Percentiles rank a stretch among this genome's conserved stretches.
These are phyloP conservation scores for Russula sp. DNA, from an alignment of 768 basidiomycete species.

Conservation along the genomic window DNA sequence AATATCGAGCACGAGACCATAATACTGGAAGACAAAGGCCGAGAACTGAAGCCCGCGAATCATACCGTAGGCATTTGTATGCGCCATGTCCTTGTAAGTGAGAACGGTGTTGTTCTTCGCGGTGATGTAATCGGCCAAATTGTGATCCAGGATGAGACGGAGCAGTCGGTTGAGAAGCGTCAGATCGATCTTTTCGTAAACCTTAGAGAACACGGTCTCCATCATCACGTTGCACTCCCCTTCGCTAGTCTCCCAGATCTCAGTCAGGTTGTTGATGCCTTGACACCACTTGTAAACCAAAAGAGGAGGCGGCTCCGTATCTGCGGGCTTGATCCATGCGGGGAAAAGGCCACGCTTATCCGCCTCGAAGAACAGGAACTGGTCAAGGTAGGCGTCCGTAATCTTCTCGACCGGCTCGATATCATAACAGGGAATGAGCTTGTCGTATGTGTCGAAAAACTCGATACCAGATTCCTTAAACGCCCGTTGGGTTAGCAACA, in stretches of 20 bases:
- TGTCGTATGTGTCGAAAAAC: conserved; percentile 97
- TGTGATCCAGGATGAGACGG: conserved; percentile 96
- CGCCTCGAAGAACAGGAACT: conserved; percentile 98
- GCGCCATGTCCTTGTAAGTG: conserved; percentile 98
- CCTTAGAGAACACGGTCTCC: conserved; percentile 97
- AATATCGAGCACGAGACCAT: conserved; percentile 91
- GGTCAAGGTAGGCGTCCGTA: conserved; percentile 97
- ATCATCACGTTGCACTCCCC: conserved; percentile 98
- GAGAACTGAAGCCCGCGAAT: conserved; percentile 98
- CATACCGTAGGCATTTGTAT: conserved; percentile 94
- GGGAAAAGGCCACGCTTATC: conserved; percentile 98
- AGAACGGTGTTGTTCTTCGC: conserved; percentile 96
- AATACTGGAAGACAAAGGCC: conserved; percentile 98
- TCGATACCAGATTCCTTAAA: conserved; percentile 98
- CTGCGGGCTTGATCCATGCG: conserved; percentile 96
- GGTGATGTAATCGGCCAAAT: conserved; percentile 97
- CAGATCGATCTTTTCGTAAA: conserved; percentile 98
- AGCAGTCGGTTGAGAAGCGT: conserved; percentile 93
- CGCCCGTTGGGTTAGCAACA: conserved; percentile 92
- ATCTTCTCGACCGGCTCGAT: conserved; percentile 99
- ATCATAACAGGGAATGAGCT: conserved; percentile 97
- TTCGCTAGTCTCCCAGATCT: conserved; percentile 97
- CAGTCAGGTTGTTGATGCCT: conserved; percentile 97
- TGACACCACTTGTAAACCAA: conserved; percentile 99
- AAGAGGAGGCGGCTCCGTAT: conserved; percentile 93